These are phyloP conservation scores for Dendrobium catenatum DNA, from an alignment of 106 monocot genomes.

Conservation along the genomic window DNA sequence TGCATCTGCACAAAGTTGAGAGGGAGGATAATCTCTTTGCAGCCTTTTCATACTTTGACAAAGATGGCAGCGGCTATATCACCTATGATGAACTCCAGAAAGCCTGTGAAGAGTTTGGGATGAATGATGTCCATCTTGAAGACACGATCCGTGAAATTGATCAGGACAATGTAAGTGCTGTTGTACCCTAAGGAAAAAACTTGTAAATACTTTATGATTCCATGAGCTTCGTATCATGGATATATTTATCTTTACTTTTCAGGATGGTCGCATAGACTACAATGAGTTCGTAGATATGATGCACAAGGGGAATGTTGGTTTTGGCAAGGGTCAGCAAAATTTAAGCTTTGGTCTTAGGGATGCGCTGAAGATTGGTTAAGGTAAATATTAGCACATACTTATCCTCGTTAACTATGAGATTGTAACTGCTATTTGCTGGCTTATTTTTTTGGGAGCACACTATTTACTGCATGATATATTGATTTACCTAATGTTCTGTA, in stretches of 20 bases:
- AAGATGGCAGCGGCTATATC: slow-evolving; percentile 39
- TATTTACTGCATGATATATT: background rate
- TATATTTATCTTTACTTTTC: background rate
- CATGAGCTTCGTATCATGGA: background rate
- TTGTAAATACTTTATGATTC: background rate
- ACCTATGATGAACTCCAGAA: slow-evolving; percentile 31
- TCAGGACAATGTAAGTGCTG: slow-evolving; percentile 29
- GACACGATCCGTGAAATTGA: slow-evolving; percentile 28
- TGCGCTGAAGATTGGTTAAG: slow-evolving; percentile 14
- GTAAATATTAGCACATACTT: background rate
- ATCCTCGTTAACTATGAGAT: background rate
- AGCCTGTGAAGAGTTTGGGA: slow-evolving; percentile 31
- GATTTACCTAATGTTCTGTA: background rate
- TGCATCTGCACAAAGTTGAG: slow-evolving; percentile 33
- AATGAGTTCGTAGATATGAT: slow-evolving; percentile 41
- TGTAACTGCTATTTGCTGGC: background rate
- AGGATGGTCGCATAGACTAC: slow-evolving; percentile 40
- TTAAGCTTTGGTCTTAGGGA: slow-evolving; percentile 26
- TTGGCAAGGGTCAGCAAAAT: slow-evolving; percentile 13
- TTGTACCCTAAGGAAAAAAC: background rate
- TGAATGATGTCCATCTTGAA: slow-evolving; percentile 16
- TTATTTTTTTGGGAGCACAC: background rate
- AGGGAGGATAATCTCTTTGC: slow-evolving; percentile 39
- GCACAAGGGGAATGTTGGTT: slow-evolving; percentile 31
- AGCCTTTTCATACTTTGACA: slow-evolving; percentile 33